phyloP scores from a whole-genome alignment of 805 yeast genomes.

The Tetrapisispora arboricola region DNA sequence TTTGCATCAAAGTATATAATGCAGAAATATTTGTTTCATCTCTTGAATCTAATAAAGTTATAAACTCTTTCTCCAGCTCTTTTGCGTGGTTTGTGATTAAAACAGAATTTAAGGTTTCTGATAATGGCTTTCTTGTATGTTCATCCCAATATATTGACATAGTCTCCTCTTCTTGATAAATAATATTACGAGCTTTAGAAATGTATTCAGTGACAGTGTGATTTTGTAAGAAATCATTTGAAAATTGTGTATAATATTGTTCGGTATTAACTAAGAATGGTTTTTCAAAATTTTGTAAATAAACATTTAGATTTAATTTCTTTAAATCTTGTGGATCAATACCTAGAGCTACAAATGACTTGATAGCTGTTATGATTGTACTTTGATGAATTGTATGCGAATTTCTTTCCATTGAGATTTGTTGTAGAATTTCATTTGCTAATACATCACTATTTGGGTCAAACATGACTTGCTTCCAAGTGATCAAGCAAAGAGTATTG shows the following conservation, averaged over 20 bases:
- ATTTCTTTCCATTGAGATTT: slow-evolving; percentile 68
- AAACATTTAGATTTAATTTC: slow-evolving; percentile 72
- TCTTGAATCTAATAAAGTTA: slow-evolving; percentile 55
- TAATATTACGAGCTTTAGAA: slow-evolving; percentile 71
- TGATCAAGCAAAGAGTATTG: slow-evolving; percentile 72
- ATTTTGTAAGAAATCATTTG: slow-evolving; percentile 50
- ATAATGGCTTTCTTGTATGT: slow-evolving; percentile 67
- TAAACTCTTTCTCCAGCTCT: slow-evolving; percentile 67
- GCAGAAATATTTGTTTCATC: slow-evolving; percentile 58
- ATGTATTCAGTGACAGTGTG: slow-evolving; percentile 88
- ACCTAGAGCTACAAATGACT: slow-evolving; percentile 81
- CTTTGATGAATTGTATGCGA: slow-evolving; percentile 63
- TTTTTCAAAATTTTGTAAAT: slow-evolving; percentile 68
- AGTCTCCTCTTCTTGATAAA: slow-evolving; percentile 73
- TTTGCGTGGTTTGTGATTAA: slow-evolving; percentile 72
- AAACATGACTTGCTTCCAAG: slow-evolving; percentile 83
- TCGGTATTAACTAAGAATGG: slow-evolving; percentile 63
- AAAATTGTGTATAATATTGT: slow-evolving; percentile 45
- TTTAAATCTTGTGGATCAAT: slow-evolving; percentile 84
- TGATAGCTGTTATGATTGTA: slow-evolving; percentile 62
- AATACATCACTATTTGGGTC: slow-evolving; percentile 49
- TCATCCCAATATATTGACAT: slow-evolving; percentile 75
- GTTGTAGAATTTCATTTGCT: slow-evolving; percentile 61
- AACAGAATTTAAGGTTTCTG: slow-evolving; percentile 64
- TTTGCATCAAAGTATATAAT: slow-evolving; percentile 62